These are phyloP conservation scores for Aspergillus japonicus DNA, from an alignment of 2,329 filamentous ascomycete species.

Conservation along the genomic window DNA sequence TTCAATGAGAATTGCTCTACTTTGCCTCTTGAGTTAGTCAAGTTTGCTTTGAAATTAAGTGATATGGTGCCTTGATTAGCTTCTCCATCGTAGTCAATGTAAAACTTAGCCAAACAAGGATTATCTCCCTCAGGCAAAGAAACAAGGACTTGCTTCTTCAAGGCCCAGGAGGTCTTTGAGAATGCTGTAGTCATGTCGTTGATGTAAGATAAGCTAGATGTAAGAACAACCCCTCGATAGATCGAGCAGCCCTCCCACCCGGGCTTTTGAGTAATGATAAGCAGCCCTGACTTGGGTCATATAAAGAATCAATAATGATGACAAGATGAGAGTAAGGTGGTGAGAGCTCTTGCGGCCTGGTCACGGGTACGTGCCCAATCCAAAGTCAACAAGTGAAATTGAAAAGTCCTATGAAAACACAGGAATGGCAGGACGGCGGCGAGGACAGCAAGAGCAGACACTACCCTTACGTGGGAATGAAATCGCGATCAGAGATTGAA, in stretches of 20 bases:
- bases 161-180: conserved; percentile 10
- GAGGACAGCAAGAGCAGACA: conserved; percentile 19
- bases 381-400: conserved; percentile 11
- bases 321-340: conserved; percentile 7
- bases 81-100: conserved; percentile 17
- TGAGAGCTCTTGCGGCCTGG: conserved; percentile 9
- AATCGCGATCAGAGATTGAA: not conserved
- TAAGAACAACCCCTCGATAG: conserved; percentile 18
- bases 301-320: conserved; percentile 11
- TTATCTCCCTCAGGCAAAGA: conserved; percentile 10
- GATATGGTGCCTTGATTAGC: conserved; percentile 20
- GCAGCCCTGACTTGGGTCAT: conserved; percentile 23
- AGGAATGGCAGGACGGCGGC: conserved; percentile 24
- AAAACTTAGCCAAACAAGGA: conserved; percentile 14
- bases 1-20: conserved; percentile 17
- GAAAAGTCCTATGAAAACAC: conserved; percentile 23
- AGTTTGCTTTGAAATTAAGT: conserved; percentile 15
- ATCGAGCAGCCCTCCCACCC: conserved; percentile 25
- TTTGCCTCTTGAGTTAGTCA: conserved; percentile 12
- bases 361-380: conserved; percentile 11
- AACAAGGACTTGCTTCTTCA: conserved; percentile 20
- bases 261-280: conserved; percentile 19
- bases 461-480: not conserved
- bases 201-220: conserved; percentile 13
- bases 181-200: conserved; percentile 16